These are phyloP conservation scores for Fusarium chlamydosporum DNA, from an alignment of 2,329 filamentous ascomycete genomes.

Conservation along the genomic window DNA sequence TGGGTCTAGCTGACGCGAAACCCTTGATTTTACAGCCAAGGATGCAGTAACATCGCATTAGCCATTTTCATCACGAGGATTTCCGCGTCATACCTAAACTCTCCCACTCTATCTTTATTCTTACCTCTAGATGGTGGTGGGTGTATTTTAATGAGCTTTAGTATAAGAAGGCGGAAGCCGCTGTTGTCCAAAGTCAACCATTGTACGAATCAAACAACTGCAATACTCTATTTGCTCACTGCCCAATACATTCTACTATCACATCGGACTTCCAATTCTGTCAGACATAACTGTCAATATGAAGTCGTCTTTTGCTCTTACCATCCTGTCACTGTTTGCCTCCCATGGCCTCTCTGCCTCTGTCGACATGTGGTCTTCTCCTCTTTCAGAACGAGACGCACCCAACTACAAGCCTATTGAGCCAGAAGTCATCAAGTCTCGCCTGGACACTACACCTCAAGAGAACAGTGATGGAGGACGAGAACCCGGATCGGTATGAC, in stretches of 20 bases:
- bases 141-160: conserved; percentile 3
- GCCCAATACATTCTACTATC: neutral
- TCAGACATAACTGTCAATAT: conserved; percentile 25
- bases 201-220: neutral
- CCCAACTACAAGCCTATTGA: conserved; percentile 38
- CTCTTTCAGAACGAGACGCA: conserved; percentile 27
- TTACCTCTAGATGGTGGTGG: neutral
- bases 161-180: conserved; percentile 36
- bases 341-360: conserved; percentile 36
- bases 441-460: conserved; percentile 40
- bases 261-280: neutral
- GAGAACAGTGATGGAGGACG: conserved; percentile 36
- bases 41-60: conserved; percentile 34
- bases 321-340: conserved; percentile 29
- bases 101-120: neutral
- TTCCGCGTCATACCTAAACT: conserved; percentile 36
- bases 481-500: conserved; percentile 39
- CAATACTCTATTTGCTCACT: too few relatives aligned
- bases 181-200: conserved; percentile 15
- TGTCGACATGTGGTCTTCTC: conserved; percentile 47
- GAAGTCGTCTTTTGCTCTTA: conserved; percentile 33
- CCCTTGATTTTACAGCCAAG: conserved; percentile 23
- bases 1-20: conserved; percentile 21
- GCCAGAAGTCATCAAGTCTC: conserved; percentile 42
- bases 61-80: conserved; percentile 34